A percentile compares a stretch with the other conserved stretches of the same genome.
Conservation (phyloP, 306 rosid genomes). For the Cicer chorassanicum region DNA sequence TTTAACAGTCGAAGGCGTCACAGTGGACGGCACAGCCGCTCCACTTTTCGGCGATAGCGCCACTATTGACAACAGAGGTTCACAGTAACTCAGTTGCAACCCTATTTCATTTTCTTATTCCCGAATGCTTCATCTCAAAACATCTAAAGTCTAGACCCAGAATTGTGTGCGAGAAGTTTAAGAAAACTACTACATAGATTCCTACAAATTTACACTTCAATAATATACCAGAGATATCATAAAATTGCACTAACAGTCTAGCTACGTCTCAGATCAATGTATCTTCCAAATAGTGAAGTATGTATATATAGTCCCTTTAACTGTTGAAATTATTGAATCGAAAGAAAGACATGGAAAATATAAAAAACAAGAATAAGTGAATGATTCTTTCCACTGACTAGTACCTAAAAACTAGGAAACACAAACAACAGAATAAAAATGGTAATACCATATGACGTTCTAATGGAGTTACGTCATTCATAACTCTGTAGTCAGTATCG, state of each 20-base stretch:
- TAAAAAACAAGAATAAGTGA: not conserved
- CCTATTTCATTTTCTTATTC: conserved; percentile 11
- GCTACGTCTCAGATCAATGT: conserved; percentile 27
- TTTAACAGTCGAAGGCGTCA: too few relatives aligned
- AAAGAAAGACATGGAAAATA: not conserved
- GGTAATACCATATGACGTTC: conserved; percentile 7
- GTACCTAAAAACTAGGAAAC: conserved; percentile 8
- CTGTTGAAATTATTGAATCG: conserved; percentile 1
- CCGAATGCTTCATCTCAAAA: conserved; percentile 2
- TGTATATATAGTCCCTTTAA: not conserved
- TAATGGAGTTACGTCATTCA: not conserved
- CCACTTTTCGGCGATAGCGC: too few relatives aligned
- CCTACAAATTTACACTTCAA: conserved; percentile 3
- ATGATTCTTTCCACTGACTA: conserved; percentile 2
- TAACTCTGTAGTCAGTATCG: too few relatives aligned
- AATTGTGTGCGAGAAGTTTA: not conserved
- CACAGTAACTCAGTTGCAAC: not conserved
- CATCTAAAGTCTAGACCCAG: not conserved
- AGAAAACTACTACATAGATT: not conserved
- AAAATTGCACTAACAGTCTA: not conserved
- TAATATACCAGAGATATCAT: conserved; percentile 6
- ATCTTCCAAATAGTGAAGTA: not conserved
- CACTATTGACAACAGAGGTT: not conserved
- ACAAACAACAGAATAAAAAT: conserved; percentile 14
- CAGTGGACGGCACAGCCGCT: too few relatives aligned